Evolutionary conservation across 257 asterid genomes (phyloP).

Genomic region (Fraxinus cuspidata): DNA sequence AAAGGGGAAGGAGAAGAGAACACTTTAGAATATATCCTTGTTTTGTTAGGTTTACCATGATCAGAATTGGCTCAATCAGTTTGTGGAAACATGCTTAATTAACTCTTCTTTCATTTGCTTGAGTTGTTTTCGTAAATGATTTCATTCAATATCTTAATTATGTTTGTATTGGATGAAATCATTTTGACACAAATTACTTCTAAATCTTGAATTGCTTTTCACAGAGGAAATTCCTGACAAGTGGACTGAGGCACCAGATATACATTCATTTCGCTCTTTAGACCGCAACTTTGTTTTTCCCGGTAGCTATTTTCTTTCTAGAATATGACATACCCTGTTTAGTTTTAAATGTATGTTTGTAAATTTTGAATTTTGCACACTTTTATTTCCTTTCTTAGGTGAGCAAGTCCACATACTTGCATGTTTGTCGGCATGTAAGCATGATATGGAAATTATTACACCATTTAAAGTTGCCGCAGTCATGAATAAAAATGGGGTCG

Average conservation of each 20-base stretch:
- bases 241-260: constrained; percentile 86
- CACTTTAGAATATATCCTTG: background rate
- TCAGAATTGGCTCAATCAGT: background rate
- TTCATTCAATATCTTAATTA: constrained; percentile 14
- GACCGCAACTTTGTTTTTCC: constrained; percentile 93
- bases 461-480: constrained; percentile 96
- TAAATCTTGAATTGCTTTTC: constrained; percentile 24
- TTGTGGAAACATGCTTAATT: background rate
- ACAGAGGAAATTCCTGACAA: constrained; percentile 80
- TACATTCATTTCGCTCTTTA: constrained; percentile 61
- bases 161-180: constrained; percentile 13
- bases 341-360: constrained; percentile 11
- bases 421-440: constrained; percentile 86
- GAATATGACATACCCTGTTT: background rate
- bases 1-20: background rate
- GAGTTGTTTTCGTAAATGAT: background rate
- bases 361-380: constrained; percentile 19
- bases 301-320: constrained; percentile 48
- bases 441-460: constrained; percentile 87
- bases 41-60: background rate
- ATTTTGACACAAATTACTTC: constrained; percentile 18
- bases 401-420: constrained; percentile 84
- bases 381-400: constrained; percentile 46
- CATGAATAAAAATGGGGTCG: constrained; percentile 76
- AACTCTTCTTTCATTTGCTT: constrained; percentile 2